Base-by-base conservation (phyloP, 108 stramenopile genomes). In the Cyclotella sp. region DNA sequence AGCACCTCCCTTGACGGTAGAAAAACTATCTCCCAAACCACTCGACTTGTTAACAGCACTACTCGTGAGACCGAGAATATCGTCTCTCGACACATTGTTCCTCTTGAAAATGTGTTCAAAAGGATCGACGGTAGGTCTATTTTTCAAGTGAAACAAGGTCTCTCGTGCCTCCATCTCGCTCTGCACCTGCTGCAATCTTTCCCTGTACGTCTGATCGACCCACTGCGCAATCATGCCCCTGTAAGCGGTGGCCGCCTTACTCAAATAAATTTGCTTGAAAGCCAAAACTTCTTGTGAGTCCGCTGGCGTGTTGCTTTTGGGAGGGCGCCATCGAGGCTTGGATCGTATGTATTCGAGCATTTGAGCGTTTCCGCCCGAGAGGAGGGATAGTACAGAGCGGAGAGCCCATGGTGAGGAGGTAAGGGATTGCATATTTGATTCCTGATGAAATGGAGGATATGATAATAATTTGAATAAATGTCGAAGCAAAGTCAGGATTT, bases 271-370 rank as follows among this genome's bases (percentile, higher is more conserved):
- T 44, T 74, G 72, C 39, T 81, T 81, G 28, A 75, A 81, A 34
- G 79, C 61, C n/a, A 64, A 22, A 0, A 75, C 63, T 10, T 75
- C 79, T 49, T 81, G 61, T 19, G 79, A 43, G 34, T 75, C 62
- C 9, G 51, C 14, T 30, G 58, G 19, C 51, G 47, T 58, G 8
- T 40, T 22, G 18, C 30, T 34, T 46, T 57, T 73, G 0, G 66
- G 14, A 15, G 79, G 45, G 11, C 68, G 73, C 73, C 68, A 74
- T 16, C 68, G 26, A 10, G 68, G 73, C 27, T 63, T 81, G 61
- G 62, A 61, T 58, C 73, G 73, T 8, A 81, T 68, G 53, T 63
- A 81, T 58, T 75, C 73, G 43, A 81, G 54, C 79, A 81, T 69
- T 28, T 63, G 51, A 15, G 73, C 42, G n/a, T 81, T 81, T 41